Conservation (phyloP, 768 basidiomycete genomes). For the Favolaschia claudopus region DNA sequence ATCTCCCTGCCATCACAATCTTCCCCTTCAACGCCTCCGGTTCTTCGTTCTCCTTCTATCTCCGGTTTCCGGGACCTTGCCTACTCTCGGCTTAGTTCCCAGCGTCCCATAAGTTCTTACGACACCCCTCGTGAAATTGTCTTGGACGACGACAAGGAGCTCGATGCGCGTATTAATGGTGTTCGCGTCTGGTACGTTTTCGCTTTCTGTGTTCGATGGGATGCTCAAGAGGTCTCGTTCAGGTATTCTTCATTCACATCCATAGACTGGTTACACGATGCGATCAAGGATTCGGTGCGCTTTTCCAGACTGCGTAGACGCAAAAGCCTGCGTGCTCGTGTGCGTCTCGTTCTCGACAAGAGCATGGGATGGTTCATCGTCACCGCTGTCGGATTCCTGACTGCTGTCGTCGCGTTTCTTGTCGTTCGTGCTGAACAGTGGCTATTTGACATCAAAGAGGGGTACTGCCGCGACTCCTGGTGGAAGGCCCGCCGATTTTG, state of each 20-base stretch:
- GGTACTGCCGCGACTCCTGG: slow-evolving; percentile 78
- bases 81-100: slow-evolving; percentile 49
- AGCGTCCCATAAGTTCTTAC: slow-evolving; percentile 78
- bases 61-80: slow-evolving; percentile 49
- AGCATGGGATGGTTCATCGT: slow-evolving; percentile 90
- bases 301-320: slow-evolving; percentile 74
- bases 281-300: slow-evolving; percentile 91
- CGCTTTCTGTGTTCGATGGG: background rate
- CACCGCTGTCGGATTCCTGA: slow-evolving; percentile 85
- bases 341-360: slow-evolving; percentile 74
- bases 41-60: slow-evolving; percentile 44
- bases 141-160: slow-evolving; percentile 49
- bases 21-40: slow-evolving; percentile 47
- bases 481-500: slow-evolving; percentile 85
- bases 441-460: slow-evolving; percentile 93
- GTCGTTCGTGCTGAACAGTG: slow-evolving; percentile 87
- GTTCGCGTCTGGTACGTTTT: slow-evolving; percentile 73
- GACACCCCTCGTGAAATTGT: slow-evolving; percentile 57
- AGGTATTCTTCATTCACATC: slow-evolving; percentile 85
- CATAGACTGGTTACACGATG: slow-evolving; percentile 96
- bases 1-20: slow-evolving; percentile 43
- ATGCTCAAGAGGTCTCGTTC: no score
- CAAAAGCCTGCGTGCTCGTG: slow-evolving; percentile 71
- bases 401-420: slow-evolving; percentile 85
- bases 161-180: slow-evolving; percentile 80